These are phyloP conservation scores for Acacia melanoxylon DNA, from an alignment of 306 rosid species.

Conservation along the genomic window DNA sequence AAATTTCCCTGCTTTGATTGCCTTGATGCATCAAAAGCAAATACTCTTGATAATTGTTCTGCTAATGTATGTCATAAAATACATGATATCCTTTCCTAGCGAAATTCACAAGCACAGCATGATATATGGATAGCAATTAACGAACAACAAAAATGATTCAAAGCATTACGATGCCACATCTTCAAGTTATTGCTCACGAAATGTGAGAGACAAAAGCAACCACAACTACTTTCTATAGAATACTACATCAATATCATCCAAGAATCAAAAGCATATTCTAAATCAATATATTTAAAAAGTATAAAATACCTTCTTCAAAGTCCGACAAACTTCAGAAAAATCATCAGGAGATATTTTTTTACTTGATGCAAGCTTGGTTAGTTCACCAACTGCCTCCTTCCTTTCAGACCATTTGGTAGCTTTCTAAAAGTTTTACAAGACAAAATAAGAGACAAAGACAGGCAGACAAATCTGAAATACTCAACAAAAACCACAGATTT, in stretches of 20 bases:
- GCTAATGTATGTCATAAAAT: background rate
- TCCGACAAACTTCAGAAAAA: slow-evolving; percentile 92
- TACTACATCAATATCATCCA: background rate
- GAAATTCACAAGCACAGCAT: background rate
- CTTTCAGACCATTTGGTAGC: slow-evolving; percentile 98
- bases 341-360: slow-evolving; percentile 92
- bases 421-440: slow-evolving; percentile 56
- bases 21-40: background rate
- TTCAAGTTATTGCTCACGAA: background rate
- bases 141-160: background rate
- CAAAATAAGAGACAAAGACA: background rate
- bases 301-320: slow-evolving; percentile 77
- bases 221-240: background rate
- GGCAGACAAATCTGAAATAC: background rate
- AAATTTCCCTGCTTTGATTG: background rate
- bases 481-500: background rate
- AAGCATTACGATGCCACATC: background rate
- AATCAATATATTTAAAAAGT: slow-evolving; percentile 3
- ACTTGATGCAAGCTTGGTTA: slow-evolving; percentile 91
- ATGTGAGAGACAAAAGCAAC: background rate
- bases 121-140: background rate
- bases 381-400: slow-evolving; percentile 94
- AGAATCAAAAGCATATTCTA: background rate
- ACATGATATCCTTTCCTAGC: background rate
- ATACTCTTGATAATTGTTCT: background rate